Conservation (phyloP, 371 early-diverging fungal genomes). For the Rhizopus arrhizus region DNA sequence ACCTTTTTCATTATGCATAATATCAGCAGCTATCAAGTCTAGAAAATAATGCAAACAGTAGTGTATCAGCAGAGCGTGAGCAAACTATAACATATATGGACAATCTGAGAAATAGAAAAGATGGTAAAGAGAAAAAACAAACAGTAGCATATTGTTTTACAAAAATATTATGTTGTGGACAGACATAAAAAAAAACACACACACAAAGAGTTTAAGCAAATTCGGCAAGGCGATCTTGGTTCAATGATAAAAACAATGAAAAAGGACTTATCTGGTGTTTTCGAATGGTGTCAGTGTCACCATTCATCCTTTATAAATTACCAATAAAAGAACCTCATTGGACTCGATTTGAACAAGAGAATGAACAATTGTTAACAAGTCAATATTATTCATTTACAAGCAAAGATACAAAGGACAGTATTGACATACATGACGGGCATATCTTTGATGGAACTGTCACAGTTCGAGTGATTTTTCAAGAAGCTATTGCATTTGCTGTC, state of each 20-base stretch:
- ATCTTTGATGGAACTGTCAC: constrained; percentile 7
- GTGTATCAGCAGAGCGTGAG: no score
- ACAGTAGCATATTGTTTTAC: no score
- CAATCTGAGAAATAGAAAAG: no score
- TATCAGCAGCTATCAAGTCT: no score
- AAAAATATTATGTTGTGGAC: no score
- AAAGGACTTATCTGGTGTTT: not conserved
- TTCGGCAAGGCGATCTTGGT: not conserved
- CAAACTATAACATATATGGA: no score
- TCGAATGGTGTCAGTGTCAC: not conserved
- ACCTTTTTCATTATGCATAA: no score
- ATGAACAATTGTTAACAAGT: constrained; percentile 12
- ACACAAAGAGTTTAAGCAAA: not conserved
- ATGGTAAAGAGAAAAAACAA: no score
- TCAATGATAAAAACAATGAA: not conserved
- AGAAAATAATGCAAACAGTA: no score
- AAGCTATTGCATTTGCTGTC: constrained; percentile 22
- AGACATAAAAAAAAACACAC: no score
- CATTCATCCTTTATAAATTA: not conserved
- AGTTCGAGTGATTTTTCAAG: constrained; percentile 14
- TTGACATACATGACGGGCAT: constrained; percentile 15
- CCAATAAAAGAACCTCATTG: not conserved
- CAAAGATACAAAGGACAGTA: not conserved
- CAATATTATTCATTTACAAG: not conserved
- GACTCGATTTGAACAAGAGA: constrained; percentile 18